Percentiles rank a stretch among this genome's conserved stretches.
Evolutionary conservation across 2,329 filamentous ascomycete species (phyloP).

Genomic region (Ampelomyces quisqualis): DNA sequence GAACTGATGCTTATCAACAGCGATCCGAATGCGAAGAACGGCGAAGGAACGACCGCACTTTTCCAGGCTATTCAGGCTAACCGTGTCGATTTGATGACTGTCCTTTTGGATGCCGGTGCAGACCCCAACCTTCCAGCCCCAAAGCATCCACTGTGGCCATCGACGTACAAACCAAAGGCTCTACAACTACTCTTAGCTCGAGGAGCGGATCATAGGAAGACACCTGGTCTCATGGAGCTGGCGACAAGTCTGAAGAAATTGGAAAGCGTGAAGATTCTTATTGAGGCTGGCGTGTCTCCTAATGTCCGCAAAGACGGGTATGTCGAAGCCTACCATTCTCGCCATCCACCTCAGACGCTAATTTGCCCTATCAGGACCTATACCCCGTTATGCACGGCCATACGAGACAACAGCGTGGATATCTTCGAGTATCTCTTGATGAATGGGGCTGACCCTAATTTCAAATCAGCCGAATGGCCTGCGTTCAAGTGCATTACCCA

Average conservation of each 20-base stretch:
- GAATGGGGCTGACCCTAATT: conserved; percentile 55
- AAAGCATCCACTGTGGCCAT: conserved; percentile 68
- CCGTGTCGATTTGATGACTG: conserved; percentile 58
- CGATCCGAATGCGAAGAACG: conserved; percentile 60
- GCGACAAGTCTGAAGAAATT: conserved; percentile 64
- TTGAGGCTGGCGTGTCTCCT: conserved; percentile 61
- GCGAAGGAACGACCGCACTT: conserved; percentile 62
- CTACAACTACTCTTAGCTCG: conserved; percentile 60
- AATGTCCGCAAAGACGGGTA: conserved; percentile 66
- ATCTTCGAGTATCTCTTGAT: conserved; percentile 62
- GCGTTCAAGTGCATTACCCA: conserved; percentile 69
- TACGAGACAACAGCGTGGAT: conserved; percentile 64
- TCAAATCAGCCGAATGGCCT: conserved; percentile 63
- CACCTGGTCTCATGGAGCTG: conserved; percentile 64
- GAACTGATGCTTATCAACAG: conserved; percentile 63
- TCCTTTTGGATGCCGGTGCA: conserved; percentile 60
- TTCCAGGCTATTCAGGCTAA: conserved; percentile 62
- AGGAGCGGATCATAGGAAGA: conserved; percentile 62
- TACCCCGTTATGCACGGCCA: conserved; percentile 67
- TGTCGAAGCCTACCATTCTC: too few species aligned
- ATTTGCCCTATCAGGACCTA: too few species aligned
- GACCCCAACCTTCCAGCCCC: conserved; percentile 68
- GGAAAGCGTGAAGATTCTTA: conserved; percentile 59
- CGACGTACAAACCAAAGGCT: conserved; percentile 60
- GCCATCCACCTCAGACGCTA: too few species aligned